phyloP scores from a whole-genome alignment of 768 basidiomycete genomes.

The Kwoniella pini region DNA sequence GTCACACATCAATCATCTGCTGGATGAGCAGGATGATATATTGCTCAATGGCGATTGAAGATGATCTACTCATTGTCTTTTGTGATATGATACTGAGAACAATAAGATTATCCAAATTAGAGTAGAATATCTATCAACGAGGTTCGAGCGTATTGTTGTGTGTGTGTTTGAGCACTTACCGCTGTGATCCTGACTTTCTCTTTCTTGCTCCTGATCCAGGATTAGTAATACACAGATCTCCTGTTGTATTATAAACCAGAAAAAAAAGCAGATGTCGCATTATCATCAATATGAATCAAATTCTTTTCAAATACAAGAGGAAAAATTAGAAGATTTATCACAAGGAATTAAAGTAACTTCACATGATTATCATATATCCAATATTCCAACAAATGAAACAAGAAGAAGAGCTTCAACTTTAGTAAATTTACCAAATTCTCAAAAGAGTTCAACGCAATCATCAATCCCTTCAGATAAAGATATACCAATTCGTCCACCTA shows the following conservation, averaged over 20 bases:
- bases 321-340: background rate
- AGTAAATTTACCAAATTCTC: background rate
- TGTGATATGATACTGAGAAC: too few relatives aligned
- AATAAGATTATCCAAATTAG: too few relatives aligned
- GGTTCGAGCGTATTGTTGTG: too few relatives aligned
- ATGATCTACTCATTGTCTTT: too few relatives aligned
- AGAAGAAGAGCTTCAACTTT: constrained; percentile 3
- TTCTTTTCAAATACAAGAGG: background rate
- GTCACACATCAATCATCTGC: too few relatives aligned
- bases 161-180: background rate
- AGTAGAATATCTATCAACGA: too few relatives aligned
- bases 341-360: constrained; percentile 1
- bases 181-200: background rate
- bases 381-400: background rate
- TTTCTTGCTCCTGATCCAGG: background rate
- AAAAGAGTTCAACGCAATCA: background rate
- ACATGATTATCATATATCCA: background rate
- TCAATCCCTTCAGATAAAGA: too few relatives aligned
- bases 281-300: too few relatives aligned
- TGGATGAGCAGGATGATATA: too few relatives aligned
- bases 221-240: constrained; percentile 1
- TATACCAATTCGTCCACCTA: constrained; percentile 1
- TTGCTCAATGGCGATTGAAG: too few relatives aligned
- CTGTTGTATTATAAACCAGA: background rate
- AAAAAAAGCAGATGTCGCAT: constrained; percentile 1